These are phyloP conservation scores for Aspergillus sclerotiicarbonarius DNA, from an alignment of 495 filamentous ascomycete species.

Conservation along the genomic window DNA sequence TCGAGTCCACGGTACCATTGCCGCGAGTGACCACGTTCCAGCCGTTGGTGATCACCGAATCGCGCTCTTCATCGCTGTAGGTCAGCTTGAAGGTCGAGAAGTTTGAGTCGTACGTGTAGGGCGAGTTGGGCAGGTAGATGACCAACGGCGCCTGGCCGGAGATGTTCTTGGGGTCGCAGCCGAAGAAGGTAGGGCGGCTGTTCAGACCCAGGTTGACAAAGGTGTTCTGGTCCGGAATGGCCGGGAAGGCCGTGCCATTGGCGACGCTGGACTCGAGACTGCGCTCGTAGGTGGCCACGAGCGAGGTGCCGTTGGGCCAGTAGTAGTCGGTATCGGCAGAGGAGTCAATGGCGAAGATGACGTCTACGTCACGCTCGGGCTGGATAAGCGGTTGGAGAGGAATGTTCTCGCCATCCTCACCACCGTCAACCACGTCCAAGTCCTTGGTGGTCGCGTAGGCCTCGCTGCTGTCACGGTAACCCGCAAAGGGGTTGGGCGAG, in stretches of 20 bases:
- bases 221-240: constrained; percentile 74
- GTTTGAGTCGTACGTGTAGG: constrained; percentile 71
- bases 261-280: constrained; percentile 53
- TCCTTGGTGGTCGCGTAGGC: constrained; percentile 46
- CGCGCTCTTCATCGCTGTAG: constrained; percentile 61
- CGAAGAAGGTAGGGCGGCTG: constrained; percentile 83
- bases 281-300: constrained; percentile 81
- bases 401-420: constrained; percentile 83
- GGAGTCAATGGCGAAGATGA: constrained; percentile 86
- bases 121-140: constrained; percentile 81
- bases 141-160: constrained; percentile 56
- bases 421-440: constrained; percentile 81
- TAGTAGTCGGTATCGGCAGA: constrained; percentile 70
- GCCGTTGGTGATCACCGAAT: constrained; percentile 77
- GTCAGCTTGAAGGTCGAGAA: constrained; percentile 63
- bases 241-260: constrained; percentile 81
- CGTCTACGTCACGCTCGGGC: constrained; percentile 70
- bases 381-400: constrained; percentile 82
- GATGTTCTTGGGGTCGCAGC: constrained; percentile 68
- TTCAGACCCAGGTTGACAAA: constrained; percentile 85
- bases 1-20: constrained; percentile 64
- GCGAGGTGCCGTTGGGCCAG: constrained; percentile 83
- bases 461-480: constrained; percentile 61
- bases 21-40: constrained; percentile 76
- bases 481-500: constrained; percentile 77